Percentiles rank a stretch among this genome's conserved stretches.
phyloP scores from a whole-genome alignment of 2,329 filamentous ascomycete genomes.

The Pestalotiopsis sp. region DNA sequence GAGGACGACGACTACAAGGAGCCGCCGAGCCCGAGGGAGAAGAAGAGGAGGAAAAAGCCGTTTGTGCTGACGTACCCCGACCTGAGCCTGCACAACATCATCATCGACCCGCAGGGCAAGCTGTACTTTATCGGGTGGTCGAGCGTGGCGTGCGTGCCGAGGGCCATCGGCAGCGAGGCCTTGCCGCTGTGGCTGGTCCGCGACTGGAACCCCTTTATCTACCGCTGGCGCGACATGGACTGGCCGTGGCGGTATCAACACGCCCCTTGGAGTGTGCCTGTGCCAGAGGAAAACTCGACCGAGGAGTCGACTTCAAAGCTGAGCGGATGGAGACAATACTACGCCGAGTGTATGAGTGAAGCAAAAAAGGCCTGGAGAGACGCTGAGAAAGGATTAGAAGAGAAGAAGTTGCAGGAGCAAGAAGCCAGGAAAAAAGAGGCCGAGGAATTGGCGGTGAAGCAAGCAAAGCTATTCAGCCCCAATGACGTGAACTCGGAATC shows the following conservation, averaged over 20 bases:
- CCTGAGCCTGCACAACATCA: conserved; percentile 26
- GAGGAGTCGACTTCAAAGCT: conserved; percentile 23
- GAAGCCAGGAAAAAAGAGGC: not conserved
- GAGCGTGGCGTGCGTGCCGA: conserved; percentile 21
- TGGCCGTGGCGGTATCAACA: not conserved
- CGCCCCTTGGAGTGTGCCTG: conserved; percentile 11
- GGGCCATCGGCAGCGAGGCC: conserved; percentile 25
- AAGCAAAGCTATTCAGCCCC: not conserved
- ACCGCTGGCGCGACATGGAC: conserved; percentile 20
- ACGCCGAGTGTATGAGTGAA: conserved; percentile 19
- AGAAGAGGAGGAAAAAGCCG: not conserved
- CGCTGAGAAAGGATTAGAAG: not conserved
- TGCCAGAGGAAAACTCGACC: not conserved
- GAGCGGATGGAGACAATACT: conserved; percentile 22
- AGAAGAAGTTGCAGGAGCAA: not conserved
- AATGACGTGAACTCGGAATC: not conserved
- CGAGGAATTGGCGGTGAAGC: not conserved
- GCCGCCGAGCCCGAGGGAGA: no score
- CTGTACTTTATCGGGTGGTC: conserved; percentile 29
- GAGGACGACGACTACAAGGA: conserved; percentile 7
- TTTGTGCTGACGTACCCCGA: conserved; percentile 28
- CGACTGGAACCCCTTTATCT: conserved; percentile 27
- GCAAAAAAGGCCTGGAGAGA: conserved; percentile 14
- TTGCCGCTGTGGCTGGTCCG: conserved; percentile 27
- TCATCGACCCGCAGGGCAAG: conserved; percentile 23